A percentile compares a stretch with the other conserved stretches of the same genome.
Evolutionary conservation across 2,329 filamentous ascomycete genomes (phyloP).

Genomic region (Sclerotinia nivalis): DNA sequence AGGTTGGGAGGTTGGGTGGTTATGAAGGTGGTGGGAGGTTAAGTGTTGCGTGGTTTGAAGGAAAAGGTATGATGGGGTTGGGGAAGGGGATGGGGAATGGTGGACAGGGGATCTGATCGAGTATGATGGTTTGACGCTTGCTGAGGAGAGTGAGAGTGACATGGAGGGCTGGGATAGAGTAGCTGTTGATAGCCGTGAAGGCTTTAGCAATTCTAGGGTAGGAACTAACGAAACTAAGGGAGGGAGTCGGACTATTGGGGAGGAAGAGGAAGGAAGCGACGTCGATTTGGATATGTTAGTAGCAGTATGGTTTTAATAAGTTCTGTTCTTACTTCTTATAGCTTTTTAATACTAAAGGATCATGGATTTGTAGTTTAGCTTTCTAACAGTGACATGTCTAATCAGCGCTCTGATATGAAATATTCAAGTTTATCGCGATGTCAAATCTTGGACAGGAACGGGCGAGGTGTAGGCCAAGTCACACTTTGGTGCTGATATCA

Average conservation of each 20-base stretch:
- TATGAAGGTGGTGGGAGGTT: conserved; percentile 12
- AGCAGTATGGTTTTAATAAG: conserved; percentile 19
- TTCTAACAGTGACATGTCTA: neutral
- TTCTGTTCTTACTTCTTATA: conserved; percentile 6
- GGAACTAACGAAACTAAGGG: neutral
- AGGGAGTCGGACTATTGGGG: neutral
- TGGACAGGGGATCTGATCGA: too few species aligned
- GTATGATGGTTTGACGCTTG: neutral
- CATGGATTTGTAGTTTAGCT: neutral
- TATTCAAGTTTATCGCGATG: neutral
- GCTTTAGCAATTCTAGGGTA: too few species aligned
- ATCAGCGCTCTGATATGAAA: neutral
- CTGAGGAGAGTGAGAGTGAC: neutral
- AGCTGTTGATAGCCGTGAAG: neutral
- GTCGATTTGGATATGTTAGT: conserved; percentile 21
- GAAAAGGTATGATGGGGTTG: conserved; percentile 8
- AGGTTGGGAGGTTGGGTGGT: conserved; percentile 15
- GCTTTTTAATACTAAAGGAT: neutral
- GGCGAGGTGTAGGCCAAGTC: neutral
- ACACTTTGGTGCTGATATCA: neutral
- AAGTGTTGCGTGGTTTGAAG: neutral
- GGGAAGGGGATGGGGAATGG: conserved; percentile 10
- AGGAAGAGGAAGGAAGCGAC: neutral
- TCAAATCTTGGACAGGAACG: too few species aligned
- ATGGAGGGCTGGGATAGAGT: conserved; percentile 11